phyloP scores from a whole-genome alignment of 1,284 basidiomycete species.

The Moesziomyces antarcticus region DNA sequence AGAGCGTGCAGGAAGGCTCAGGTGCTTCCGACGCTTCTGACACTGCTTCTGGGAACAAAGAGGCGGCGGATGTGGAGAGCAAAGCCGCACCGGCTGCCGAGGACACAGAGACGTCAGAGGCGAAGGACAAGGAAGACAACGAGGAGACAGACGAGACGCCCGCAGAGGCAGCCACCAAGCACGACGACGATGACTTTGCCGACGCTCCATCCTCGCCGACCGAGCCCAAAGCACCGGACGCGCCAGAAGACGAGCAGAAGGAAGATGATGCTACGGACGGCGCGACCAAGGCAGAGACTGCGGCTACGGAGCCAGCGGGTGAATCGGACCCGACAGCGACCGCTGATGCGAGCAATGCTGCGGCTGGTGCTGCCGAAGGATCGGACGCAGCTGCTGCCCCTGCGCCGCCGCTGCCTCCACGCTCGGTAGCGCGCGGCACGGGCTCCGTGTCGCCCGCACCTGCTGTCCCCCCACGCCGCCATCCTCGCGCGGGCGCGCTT shows the following conservation, averaged over 20 bases:
- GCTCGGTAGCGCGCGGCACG: conserved; percentile 24
- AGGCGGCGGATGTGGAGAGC: background rate
- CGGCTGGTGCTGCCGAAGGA: conserved; percentile 4
- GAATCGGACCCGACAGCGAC: background rate
- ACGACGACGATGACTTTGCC: conserved; percentile 39
- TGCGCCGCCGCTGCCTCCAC: conserved; percentile 29
- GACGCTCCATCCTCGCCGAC: conserved; percentile 37
- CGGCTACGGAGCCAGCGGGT: background rate
- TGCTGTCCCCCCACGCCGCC: conserved; percentile 29
- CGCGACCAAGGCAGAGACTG: conserved; percentile 7
- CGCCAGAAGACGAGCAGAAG: background rate
- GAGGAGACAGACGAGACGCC: background rate
- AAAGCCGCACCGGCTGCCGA: background rate
- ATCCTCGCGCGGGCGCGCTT: conserved; percentile 5
- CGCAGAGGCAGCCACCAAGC: conserved; percentile 16
- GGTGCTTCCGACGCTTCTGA: background rate
- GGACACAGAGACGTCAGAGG: background rate
- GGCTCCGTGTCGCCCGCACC: conserved; percentile 18
- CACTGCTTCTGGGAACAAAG: background rate
- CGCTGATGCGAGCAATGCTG: background rate
- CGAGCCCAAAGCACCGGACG: conserved; percentile 8
- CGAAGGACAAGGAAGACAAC: conserved; percentile 9
- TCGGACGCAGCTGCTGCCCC: conserved; percentile 11
- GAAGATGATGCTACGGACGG: background rate
- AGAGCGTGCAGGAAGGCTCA: conserved; percentile 23